Evolutionary conservation across 805 yeast genomes (phyloP), one percentile per base, ranked within the genome.

Genomic region (Yueomyces sinensis): DNA sequence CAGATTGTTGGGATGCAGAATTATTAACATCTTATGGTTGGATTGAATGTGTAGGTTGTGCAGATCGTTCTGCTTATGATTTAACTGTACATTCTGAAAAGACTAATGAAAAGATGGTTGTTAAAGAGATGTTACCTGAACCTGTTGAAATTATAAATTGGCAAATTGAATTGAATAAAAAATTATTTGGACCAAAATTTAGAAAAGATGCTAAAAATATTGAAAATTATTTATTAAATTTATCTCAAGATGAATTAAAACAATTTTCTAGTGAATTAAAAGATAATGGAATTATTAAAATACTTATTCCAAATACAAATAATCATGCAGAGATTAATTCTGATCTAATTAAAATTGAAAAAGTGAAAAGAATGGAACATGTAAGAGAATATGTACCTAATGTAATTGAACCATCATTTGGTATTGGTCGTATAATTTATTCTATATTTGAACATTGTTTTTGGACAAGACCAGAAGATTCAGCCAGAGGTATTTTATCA

Each of bases 41-140:
- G 98, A 82, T 89, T 50, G 98, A 89, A 67, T 91, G 97, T 76
- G 96, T 89, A 57, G 98, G 98, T 46, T 89, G 97, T 68, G 98
- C 98, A 44, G 98, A 89, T 65, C 76, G 98, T 68, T 82, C 95
- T 32, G 98, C 98, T 28, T 89, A 84, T 58, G 98, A 89, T 65
- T 73, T 89, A 60, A 72, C 87, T 32, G 98, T 91, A 41, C 98
- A 89, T 59, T 63, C 96, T 30, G 89, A 89, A 38, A 81, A 82
- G 62, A 91, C 97, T 39, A 83, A 84, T 62, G 95, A 83, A 65
- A 87, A 84, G 64, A 68, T 89, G 49, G 86, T 84, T 40, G 98
- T 91, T 30, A 81, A 96, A 69, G 80, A 91, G 64, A 71, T 83
- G 37, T 71, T 91, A 49, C 75, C 80, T 27, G 79, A 74, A 59